Evolutionary conservation across 768 basidiomycete genomes (phyloP).

Genomic region (Mycena chlorophos): DNA sequence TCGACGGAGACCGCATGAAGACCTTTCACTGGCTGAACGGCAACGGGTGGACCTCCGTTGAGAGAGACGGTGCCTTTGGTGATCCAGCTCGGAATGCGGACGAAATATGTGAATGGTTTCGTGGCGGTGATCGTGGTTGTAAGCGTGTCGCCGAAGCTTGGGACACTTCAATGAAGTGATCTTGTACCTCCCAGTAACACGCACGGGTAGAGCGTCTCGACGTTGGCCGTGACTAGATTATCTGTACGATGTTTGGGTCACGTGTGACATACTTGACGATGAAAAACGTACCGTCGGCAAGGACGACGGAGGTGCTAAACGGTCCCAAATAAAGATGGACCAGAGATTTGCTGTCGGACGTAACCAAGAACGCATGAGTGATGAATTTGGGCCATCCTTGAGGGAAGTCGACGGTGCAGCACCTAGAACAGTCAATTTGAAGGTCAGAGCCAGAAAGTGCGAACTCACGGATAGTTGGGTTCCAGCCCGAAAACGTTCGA

Average conservation of each 20-base stretch:
- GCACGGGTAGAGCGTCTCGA: constrained; percentile 43
- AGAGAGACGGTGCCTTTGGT: constrained; percentile 34
- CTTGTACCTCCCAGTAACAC: too few relatives aligned
- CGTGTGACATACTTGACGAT: neutral
- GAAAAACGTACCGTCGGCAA: constrained; percentile 31
- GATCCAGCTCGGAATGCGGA: constrained; percentile 44
- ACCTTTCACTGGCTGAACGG: constrained; percentile 44
- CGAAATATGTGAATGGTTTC: constrained; percentile 37
- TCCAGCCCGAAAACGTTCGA: constrained; percentile 44
- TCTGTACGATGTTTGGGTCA: constrained; percentile 18
- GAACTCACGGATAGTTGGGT: constrained; percentile 38
- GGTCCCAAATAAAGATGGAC: constrained; percentile 43
- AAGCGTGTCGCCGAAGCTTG: constrained; percentile 37
- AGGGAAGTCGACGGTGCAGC: constrained; percentile 44
- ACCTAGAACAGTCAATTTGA: constrained; percentile 21
- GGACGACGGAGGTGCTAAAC: constrained; percentile 32
- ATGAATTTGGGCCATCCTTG: constrained; percentile 48
- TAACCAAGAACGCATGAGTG: constrained; percentile 40
- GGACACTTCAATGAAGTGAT: too few relatives aligned
- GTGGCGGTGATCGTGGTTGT: constrained; percentile 35
- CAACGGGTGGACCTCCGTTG: constrained; percentile 34
- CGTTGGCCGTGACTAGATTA: constrained; percentile 34
- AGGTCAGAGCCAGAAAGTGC: neutral
- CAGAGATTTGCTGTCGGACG: constrained; percentile 33
- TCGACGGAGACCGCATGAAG: constrained; percentile 41